These are phyloP conservation scores for Lepidium campestre DNA, from an alignment of 441 rosid species.

Conservation along the genomic window DNA sequence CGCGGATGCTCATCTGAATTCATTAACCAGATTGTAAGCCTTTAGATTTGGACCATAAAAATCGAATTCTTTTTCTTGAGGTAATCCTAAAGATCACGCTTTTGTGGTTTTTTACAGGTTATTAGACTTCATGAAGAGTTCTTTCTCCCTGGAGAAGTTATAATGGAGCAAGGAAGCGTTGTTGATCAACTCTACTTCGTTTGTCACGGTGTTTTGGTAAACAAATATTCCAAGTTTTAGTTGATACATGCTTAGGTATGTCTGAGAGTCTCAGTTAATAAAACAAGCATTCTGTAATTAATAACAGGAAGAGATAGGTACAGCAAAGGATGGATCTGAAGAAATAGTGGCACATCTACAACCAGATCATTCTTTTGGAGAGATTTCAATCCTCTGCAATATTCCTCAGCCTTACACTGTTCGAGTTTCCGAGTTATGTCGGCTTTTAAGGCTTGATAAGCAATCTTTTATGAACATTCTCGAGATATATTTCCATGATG, in stretches of 20 bases:
- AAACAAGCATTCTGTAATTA: background rate
- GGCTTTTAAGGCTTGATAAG: constrained; percentile 68
- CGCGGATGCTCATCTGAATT: constrained; percentile 57
- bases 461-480: constrained; percentile 56
- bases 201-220: constrained; percentile 75
- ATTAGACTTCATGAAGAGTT: constrained; percentile 70
- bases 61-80: background rate
- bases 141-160: constrained; percentile 82
- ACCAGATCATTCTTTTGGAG: constrained; percentile 61
- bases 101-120: constrained; percentile 35
- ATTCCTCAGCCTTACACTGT: constrained; percentile 63
- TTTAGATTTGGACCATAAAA: background rate
- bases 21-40: constrained; percentile 59
- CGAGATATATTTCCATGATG: constrained; percentile 67
- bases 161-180: constrained; percentile 66
- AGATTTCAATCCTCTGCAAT: constrained; percentile 75
- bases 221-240: background rate
- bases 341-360: constrained; percentile 38
- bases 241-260: background rate
- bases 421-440: constrained; percentile 60
- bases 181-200: constrained; percentile 80
- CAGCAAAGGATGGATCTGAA: constrained; percentile 45
- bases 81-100: background rate
- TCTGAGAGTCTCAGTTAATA: background rate
- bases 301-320: constrained; percentile 57